phyloP scores from a whole-genome alignment of 2,329 filamentous ascomycete species.

The Torrubiellomyces zombiae region DNA sequence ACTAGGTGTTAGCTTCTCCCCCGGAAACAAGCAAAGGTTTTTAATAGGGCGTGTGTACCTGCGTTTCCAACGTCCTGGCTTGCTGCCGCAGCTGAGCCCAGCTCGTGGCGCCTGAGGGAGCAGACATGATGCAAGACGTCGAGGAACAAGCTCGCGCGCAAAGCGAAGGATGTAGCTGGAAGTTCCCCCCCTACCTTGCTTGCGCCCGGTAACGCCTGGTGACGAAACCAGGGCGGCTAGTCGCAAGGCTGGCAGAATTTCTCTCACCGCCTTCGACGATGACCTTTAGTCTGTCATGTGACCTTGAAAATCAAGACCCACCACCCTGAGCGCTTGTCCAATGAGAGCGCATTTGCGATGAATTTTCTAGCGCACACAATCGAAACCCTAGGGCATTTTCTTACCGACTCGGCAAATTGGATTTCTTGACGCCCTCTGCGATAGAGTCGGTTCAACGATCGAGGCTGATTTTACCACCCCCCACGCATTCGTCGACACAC shows the following conservation, averaged over 20 bases:
- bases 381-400: slow-evolving; percentile 23
- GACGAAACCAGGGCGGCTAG: too few relatives aligned
- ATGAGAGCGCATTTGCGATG: too few relatives aligned
- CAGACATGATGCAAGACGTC: slow-evolving; percentile 25
- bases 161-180: background rate
- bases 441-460: slow-evolving; percentile 17
- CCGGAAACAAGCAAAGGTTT: background rate
- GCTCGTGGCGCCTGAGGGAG: slow-evolving; percentile 41
- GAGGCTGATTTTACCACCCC: slow-evolving; percentile 16
- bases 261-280: too few relatives aligned
- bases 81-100: slow-evolving; percentile 95
- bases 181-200: too few relatives aligned
- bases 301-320: too few relatives aligned
- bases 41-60: slow-evolving; percentile 41
- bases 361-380: slow-evolving; percentile 8
- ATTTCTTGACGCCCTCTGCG: too few relatives aligned
- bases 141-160: slow-evolving; percentile 2
- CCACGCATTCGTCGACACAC: slow-evolving; percentile 22
- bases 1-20: background rate
- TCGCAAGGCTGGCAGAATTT: too few relatives aligned
- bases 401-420: slow-evolving; percentile 19
- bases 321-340: too few relatives aligned
- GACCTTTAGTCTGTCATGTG: too few relatives aligned
- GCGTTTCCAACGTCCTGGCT: slow-evolving; percentile 71
- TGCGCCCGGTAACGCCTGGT: too few relatives aligned